phyloP scores from a whole-genome alignment of 768 basidiomycete genomes.

The Lactifluus pinguis region DNA sequence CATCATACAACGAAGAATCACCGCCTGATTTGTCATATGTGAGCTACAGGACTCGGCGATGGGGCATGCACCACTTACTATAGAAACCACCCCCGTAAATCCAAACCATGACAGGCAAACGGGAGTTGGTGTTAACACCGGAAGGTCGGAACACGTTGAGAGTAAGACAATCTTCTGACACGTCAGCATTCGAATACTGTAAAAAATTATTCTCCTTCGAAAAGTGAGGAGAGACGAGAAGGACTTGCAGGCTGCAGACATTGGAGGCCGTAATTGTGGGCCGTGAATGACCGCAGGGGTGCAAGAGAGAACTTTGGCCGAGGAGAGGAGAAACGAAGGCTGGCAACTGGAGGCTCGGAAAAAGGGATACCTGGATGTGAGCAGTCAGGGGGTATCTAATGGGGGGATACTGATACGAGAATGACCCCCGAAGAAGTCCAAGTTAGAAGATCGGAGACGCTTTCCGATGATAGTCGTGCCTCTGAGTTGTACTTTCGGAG shows the following conservation, averaged over 20 bases:
- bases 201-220: not conserved
- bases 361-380: slow-evolving; percentile 26
- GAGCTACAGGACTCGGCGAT: not conserved
- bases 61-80: not conserved
- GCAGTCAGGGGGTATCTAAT: not conserved
- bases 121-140: slow-evolving; percentile 21
- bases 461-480: slow-evolving; percentile 22
- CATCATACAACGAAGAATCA: slow-evolving; percentile 1
- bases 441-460: slow-evolving; percentile 8
- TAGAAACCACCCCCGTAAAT: slow-evolving; percentile 35
- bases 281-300: slow-evolving; percentile 24
- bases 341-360: slow-evolving; percentile 27
- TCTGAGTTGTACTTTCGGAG: slow-evolving; percentile 17
- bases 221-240: not conserved
- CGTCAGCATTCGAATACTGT: not conserved
- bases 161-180: slow-evolving; percentile 41
- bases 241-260: slow-evolving; percentile 24
- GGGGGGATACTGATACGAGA: not conserved
- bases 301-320: slow-evolving; percentile 18
- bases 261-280: slow-evolving; percentile 23
- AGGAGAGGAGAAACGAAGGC: slow-evolving; percentile 25
- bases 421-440: slow-evolving; percentile 28
- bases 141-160: slow-evolving; percentile 39
- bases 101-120: slow-evolving; percentile 38
- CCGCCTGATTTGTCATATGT: not conserved